Conservation (phyloP, 805 yeast genomes). For the Jamesozyma gamospora region DNA sequence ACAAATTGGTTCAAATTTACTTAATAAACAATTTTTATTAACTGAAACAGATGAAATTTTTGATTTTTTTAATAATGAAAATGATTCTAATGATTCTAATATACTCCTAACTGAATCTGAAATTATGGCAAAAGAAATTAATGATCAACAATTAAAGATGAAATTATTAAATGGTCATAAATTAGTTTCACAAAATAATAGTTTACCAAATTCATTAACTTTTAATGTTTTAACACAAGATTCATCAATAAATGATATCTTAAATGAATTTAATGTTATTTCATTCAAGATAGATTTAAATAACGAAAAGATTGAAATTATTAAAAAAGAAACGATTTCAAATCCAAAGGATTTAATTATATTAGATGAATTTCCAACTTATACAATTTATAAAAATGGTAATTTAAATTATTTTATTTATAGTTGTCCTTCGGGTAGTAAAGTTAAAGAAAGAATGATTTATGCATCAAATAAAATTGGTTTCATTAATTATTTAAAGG, state of each 20-base stretch:
- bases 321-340: conserved; percentile 17
- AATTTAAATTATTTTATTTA: conserved; percentile 52
- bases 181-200: conserved; percentile 24
- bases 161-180: conserved; percentile 14
- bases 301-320: conserved; percentile 40
- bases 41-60: conserved; percentile 28
- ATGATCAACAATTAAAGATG: conserved; percentile 23
- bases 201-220: conserved; percentile 17
- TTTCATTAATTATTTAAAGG: conserved; percentile 41
- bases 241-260: conserved; percentile 11
- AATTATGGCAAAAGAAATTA: conserved; percentile 16
- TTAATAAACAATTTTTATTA: conserved; percentile 27
- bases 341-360: conserved; percentile 30
- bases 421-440: conserved; percentile 83
- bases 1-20: conserved; percentile 51
- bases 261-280: conserved; percentile 36
- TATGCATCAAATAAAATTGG: conserved; percentile 76
- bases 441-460: conserved; percentile 84
- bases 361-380: conserved; percentile 42
- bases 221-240: conserved; percentile 17
- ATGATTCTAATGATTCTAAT: conserved; percentile 3
- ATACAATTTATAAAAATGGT: conserved; percentile 41
- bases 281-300: conserved; percentile 42
- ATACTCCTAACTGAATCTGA: conserved; percentile 22
- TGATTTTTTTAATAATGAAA: conserved; percentile 8